phyloP scores from a whole-genome alignment of 768 basidiomycete species.

The Mycena vitilis region DNA sequence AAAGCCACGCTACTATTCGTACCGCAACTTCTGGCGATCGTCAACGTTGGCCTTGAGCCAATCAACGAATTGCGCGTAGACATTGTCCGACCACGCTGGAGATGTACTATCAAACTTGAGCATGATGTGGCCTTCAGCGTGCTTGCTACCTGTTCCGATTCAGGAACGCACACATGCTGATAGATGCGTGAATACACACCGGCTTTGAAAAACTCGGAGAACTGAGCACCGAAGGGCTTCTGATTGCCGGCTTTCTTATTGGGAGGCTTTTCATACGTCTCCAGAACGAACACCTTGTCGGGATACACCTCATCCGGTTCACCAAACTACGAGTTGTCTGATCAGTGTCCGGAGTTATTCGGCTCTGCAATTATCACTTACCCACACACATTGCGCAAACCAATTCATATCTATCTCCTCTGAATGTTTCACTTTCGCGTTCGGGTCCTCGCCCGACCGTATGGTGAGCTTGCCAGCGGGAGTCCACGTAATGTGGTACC shows the following conservation, averaged over 20 bases:
- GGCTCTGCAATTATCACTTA: neutral
- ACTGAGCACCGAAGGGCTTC: slow-evolving; percentile 16
- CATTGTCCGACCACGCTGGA: slow-evolving; percentile 27
- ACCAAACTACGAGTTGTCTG: slow-evolving; percentile 9
- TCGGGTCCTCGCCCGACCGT: slow-evolving; percentile 14
- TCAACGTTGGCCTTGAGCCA: slow-evolving; percentile 16
- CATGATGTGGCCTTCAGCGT: slow-evolving; percentile 34
- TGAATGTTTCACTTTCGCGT: slow-evolving; percentile 12
- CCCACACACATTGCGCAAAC: neutral
- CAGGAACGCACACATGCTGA: neutral
- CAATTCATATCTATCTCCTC: slow-evolving; percentile 27
- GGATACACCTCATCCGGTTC: neutral
- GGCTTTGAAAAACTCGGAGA: slow-evolving; percentile 12
- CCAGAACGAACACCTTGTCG: slow-evolving; percentile 21
- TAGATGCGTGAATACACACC: slow-evolving; percentile 12
- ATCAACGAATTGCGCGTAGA: slow-evolving; percentile 24
- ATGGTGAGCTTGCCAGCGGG: slow-evolving; percentile 14
- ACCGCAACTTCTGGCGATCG: neutral
- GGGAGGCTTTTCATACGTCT: slow-evolving; percentile 14
- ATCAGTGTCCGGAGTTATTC: neutral
- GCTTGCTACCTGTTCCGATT: slow-evolving; percentile 26
- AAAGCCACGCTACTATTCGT: neutral
- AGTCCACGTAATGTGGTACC: slow-evolving; percentile 25
- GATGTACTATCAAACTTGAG: slow-evolving; percentile 35
- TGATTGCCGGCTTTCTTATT: neutral